Evolutionary conservation across 768 basidiomycete species (phyloP), one percentile per base, ranked within the genome.

Genomic region (Grammothele lineata): DNA sequence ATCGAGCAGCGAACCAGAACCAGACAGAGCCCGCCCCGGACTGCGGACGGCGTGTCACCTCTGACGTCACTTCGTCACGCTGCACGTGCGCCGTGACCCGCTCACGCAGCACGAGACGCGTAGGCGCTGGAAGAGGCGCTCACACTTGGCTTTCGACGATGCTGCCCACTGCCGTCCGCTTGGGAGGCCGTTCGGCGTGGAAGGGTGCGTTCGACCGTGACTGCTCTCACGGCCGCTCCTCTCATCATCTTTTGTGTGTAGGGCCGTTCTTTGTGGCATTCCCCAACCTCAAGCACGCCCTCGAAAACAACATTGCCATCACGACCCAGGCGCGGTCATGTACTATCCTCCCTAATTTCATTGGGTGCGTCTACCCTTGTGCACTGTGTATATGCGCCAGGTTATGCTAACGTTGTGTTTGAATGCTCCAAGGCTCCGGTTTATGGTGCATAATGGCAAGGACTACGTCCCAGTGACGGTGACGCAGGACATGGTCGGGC

Each of bases 401-500:
- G 27, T 30, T 14, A n/a, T 12, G 6, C 12, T 35, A 22, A 33
- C 6, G 34, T 19, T 4, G 22, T 33, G 41, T 10, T 14, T 30
- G 27, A 30, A 30, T 19, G 12, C 17, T 15, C 33, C 3, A 61
- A 94, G 92, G 3, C 71, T 94, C 27, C 80, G 83, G 32, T 97
- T 99, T 65, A 70, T 88, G 66, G 91, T 99, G 2, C 93, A 99
- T 68, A 97, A 97, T 56, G 95, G 95, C 27, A 91, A 85, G 67
- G 81, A 90, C 58, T 95, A 92, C 64, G 48, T 85, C 4, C 93
- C 93, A 0, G 85, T 99, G 33, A 67, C 75, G 36, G 76, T 99
- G 54, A 92, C 89, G 3, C 91, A 94, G 63, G 95, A 97, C 65
- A 98, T 98, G 95, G 92, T 99, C 1, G 95, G 95, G 0, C 94